Conservation (phyloP, 306 rosid genomes). For the Quercus cerris region DNA sequence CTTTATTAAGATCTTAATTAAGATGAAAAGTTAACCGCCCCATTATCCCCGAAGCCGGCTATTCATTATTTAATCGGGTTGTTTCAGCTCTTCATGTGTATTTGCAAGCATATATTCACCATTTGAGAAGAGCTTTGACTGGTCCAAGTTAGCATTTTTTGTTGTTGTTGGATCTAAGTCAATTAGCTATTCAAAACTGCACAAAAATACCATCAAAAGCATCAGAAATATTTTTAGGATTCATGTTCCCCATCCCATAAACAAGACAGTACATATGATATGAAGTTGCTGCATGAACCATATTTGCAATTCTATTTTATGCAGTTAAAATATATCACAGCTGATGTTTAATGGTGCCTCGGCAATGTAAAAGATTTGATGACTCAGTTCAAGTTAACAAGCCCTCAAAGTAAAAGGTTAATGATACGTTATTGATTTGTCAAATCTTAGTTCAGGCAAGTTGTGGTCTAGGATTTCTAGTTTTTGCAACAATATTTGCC, state of each 20-base stretch:
- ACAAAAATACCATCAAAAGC: constrained; percentile 7
- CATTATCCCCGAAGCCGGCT: constrained; percentile 11
- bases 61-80: neutral
- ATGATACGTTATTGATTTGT: too few species aligned
- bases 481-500: too few species aligned
- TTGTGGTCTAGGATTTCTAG: too few species aligned
- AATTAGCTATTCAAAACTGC: neutral
- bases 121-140: constrained; percentile 6
- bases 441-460: too few species aligned
- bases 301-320: neutral
- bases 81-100: neutral
- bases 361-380: neutral
- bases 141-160: neutral
- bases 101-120: neutral
- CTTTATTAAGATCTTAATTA: neutral
- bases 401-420: too few species aligned
- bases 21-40: neutral
- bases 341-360: neutral
- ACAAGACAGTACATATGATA: constrained; percentile 19
- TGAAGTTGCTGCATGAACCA: constrained; percentile 5
- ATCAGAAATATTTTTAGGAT: constrained; percentile 7
- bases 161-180: neutral
- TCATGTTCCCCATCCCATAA: constrained; percentile 27
- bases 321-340: neutral
- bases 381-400: neutral